Evolutionary conservation across 1,284 basidiomycete genomes (phyloP), one percentile per base, ranked within the genome.

Genomic region (Lignosus rhinocerotis): DNA sequence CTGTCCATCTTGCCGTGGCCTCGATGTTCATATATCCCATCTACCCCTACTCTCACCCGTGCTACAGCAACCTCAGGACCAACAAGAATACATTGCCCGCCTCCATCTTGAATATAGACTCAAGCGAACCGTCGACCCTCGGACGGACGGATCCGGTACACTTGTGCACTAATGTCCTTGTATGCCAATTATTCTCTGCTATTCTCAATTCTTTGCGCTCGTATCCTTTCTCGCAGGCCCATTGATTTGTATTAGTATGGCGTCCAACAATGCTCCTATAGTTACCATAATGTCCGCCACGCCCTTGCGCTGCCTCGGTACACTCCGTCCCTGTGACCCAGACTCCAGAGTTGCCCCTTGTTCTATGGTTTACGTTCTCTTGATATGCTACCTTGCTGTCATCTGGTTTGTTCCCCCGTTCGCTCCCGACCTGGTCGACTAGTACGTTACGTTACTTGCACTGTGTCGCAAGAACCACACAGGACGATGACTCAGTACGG

Each of bases 401-500:
- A 38, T 25, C 57, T 43, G 21, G 34, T 59, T 58, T 56, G 12
- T 47, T 63, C 59, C 51, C 62, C 63, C 55, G 64, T 60, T 56
- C 66, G 61, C 54, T 58, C 70, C 64, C 69, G 69, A 69, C 30
- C 25, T 25, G 25, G 25, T 25, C 25, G 25, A 25, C 25, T 25
- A 25, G 39, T 41, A 31, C 49, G n/a, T 45, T 64, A 57, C 59
- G 53, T 54, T 60, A 52, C 21, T 49, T 48, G 56, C 57, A 59
- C 51, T 55, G 56, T 59, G 42, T 52, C 44, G 46, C 53, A 38
- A 57, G 48, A 56, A 55, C 67, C 63, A 70, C 78, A 78, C 72
- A 76, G 82, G 80, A 83, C 80, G 77, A 78, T 83, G 79, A 82
- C 55, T 61, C 62, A 48, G 57, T 66, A 85, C 79, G 83, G 84